Percentiles rank a stretch among this genome's conserved stretches.
Conservation (phyloP, 176 grass and related monocot species). For the Secale cereale region DNA sequence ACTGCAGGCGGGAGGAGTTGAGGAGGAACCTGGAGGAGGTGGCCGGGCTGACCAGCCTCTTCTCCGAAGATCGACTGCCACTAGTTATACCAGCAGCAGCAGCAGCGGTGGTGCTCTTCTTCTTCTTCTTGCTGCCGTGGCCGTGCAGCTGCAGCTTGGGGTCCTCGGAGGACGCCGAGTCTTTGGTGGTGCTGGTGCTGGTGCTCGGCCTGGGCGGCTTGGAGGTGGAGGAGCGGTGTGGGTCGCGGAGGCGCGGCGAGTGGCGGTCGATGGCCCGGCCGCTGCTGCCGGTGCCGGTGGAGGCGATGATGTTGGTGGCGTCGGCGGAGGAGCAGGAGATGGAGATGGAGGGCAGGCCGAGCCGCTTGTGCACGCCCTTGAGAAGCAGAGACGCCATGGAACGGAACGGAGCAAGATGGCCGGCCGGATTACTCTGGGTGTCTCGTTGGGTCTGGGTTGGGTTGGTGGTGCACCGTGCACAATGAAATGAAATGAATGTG, state of each 20-base stretch:
- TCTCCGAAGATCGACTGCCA: neutral
- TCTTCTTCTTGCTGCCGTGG: conserved; percentile 13
- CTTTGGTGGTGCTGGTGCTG: neutral
- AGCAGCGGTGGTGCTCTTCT: neutral
- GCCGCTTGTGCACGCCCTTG: conserved; percentile 58
- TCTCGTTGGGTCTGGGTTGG: neutral
- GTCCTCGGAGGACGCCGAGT: neutral
- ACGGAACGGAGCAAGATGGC: neutral
- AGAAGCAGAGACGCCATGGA: conserved; percentile 50
- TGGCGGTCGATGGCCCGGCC: conserved; percentile 43
- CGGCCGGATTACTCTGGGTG: neutral
- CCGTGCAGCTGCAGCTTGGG: neutral
- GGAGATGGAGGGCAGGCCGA: neutral
- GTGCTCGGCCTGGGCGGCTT: neutral
- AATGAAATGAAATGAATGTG: no score
- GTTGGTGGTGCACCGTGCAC: neutral
- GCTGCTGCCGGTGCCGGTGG: neutral
- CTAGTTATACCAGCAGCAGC: no score
- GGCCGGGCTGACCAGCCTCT: conserved; percentile 39
- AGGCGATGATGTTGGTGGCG: conserved; percentile 42
- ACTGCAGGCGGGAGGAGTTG: conserved; percentile 59
- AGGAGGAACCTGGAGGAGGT: conserved; percentile 77
- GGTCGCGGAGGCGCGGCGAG: conserved; percentile 44
- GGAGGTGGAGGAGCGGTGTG: conserved; percentile 19
- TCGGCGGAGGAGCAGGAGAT: conserved; percentile 68